phyloP scores from a whole-genome alignment of 768 basidiomycete genomes.

The Serendipita vermifera region DNA sequence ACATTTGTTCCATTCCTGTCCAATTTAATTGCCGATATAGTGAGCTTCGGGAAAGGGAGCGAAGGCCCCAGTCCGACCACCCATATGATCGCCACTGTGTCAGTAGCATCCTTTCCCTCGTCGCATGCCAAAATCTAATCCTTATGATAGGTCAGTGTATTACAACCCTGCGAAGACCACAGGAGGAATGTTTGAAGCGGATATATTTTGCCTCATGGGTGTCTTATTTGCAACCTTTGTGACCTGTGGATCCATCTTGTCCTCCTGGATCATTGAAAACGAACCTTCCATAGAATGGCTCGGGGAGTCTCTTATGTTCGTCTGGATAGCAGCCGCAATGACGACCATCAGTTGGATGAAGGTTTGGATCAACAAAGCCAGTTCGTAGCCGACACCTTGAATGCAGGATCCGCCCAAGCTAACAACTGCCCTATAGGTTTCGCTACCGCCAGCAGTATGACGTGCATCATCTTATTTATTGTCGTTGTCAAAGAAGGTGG shows the following conservation, averaged over 20 bases:
- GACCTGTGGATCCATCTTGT: slow-evolving; percentile 59
- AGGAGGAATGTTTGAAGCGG: slow-evolving; percentile 87
- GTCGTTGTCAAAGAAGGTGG: slow-evolving; percentile 87
- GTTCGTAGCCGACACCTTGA: slow-evolving; percentile 66
- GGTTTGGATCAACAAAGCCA: slow-evolving; percentile 77
- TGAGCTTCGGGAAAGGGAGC: slow-evolving; percentile 26
- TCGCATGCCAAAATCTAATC: not conserved
- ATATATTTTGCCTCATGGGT: slow-evolving; percentile 61
- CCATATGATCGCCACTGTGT: slow-evolving; percentile 92
- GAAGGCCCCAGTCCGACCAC: slow-evolving; percentile 61
- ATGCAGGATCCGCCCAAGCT: slow-evolving; percentile 15
- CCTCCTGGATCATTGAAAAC: slow-evolving; percentile 68
- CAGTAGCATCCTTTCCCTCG: slow-evolving; percentile 22
- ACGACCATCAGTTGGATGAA: slow-evolving; percentile 81
- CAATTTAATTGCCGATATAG: slow-evolving; percentile 47
- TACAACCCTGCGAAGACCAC: slow-evolving; percentile 89
- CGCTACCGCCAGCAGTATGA: slow-evolving; percentile 24
- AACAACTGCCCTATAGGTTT: not conserved
- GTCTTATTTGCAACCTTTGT: slow-evolving; percentile 59
- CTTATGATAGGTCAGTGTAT: slow-evolving; percentile 52
- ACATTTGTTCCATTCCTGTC: slow-evolving; percentile 76
- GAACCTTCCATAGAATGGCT: slow-evolving; percentile 58
- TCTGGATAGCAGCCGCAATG: slow-evolving; percentile 78
- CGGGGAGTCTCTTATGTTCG: slow-evolving; percentile 57
- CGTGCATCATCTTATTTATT: slow-evolving; percentile 66